Evolutionary conservation across 1,139 yeast species (phyloP), one percentile per base, ranked within the genome.

Genomic region (Candida tunisiensis): DNA sequence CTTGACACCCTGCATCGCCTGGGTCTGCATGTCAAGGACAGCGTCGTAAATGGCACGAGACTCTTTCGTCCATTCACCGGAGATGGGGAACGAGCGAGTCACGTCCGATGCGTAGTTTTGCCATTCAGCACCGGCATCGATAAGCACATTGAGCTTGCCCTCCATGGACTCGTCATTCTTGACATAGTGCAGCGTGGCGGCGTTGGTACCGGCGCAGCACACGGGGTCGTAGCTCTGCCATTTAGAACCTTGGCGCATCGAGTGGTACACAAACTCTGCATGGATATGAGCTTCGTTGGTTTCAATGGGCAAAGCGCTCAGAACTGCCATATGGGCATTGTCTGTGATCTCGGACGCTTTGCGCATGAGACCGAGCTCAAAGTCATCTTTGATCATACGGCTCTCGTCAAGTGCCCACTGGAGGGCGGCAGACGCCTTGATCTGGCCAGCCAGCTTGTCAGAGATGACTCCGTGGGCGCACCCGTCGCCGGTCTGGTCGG

Each of bases 121-220:
- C 94, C 95, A 85, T 56, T 85, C 96, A 6, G 94, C 93, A 28
- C 98, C 98, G 5, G 96, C 96, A 53, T 88, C 98, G 33, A 88
- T 74, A 34, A 88, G 63, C 8, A 88, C 65, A 4, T 88, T 65
- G 33, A 68, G 72, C 38, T 66, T 65, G 4, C 65, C 65, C 15
- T 53, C 61, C 20, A 60, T 53, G 2, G 62, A 62, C 32, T 74
- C 83, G 42, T 83, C 92, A 45, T 88, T 88, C 44, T 73, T 74
- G 11, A 78, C 73, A 48, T 85, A 88, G 51, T 88, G 98, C 37
- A 88, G 63, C 3, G 94, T 82, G 15, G 93, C 82, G 47, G 94
- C 80, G 35, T 74, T 73, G 21, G 92, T 74, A 1, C 98, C 98
- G 8, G 93, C 67, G 45, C 96, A 85, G 51, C 96, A 85, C 34